A percentile compares a stretch with the other conserved stretches of the same genome.
These are phyloP conservation scores for Hevea brasiliensis DNA, from an alignment of 345 rosid species.

Conservation along the genomic window DNA sequence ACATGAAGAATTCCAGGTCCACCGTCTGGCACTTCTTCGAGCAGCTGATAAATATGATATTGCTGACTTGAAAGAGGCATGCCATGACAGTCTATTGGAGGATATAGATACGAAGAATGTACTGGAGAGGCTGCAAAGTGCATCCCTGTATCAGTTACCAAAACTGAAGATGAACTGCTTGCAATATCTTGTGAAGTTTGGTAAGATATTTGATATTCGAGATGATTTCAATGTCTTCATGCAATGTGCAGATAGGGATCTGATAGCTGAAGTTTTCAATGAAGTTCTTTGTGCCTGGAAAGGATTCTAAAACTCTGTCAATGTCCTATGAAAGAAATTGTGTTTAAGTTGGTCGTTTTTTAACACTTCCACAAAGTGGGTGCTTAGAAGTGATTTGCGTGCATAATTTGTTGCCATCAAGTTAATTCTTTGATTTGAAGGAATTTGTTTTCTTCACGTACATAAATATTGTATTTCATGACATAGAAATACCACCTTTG, in stretches of 20 bases:
- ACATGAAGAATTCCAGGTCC: conserved; percentile 63
- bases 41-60: conserved; percentile 92
- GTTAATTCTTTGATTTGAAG: conserved; percentile 48
- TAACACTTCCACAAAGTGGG: conserved; percentile 10
- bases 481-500: conserved; percentile 32
- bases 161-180: conserved; percentile 75
- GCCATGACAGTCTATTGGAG: conserved; percentile 78
- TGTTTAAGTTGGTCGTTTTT: not conserved
- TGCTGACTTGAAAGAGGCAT: conserved; percentile 74
- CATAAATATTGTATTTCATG: conserved; percentile 40
- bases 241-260: conserved; percentile 75
- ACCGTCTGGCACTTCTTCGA: conserved; percentile 67
- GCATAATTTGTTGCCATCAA: conserved; percentile 36
- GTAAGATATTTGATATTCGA: conserved; percentile 79
- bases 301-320: conserved; percentile 57
- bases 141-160: conserved; percentile 59
- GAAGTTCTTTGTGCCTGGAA: conserved; percentile 87
- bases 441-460: conserved; percentile 50
- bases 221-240: conserved; percentile 77
- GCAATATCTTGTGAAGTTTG: conserved; percentile 91
- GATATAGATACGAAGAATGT: conserved; percentile 83
- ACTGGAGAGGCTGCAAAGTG: conserved; percentile 83
- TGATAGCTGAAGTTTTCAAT: conserved; percentile 76
- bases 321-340: not conserved
- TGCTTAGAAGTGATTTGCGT: conserved; percentile 31